Base-by-base conservation (phyloP, 495 filamentous ascomycete genomes). In the Hyaloscypha hepaticicola region DNA sequence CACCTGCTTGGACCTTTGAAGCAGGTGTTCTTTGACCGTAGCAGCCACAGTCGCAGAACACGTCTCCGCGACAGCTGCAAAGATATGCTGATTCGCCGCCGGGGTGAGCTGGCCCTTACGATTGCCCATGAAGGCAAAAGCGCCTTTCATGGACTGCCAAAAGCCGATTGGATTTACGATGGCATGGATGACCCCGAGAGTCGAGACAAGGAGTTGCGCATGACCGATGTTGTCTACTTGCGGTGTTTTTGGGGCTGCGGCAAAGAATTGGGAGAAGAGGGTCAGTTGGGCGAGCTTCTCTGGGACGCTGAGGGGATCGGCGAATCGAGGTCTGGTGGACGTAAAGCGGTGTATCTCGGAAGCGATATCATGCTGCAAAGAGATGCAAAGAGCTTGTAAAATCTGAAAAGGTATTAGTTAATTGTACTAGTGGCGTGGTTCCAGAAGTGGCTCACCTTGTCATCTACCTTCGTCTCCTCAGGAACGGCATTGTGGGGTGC, bases 91-190 rank as follows among this genome's bases (percentile, higher is more conserved):
- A 16, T 60, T 60, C 1, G 41, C 38, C 1, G 38, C 41, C 1
- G 58, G 58, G 7, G 58, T 60, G 0, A 60, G 25, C 24, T 60
- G 41, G 38, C 58, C 58, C 25, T 60, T 60, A 9, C 58, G 58
- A 41, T 60, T 60, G 1, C 58, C 58, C 2, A 60, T 5, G 28
- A 60, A 60, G 16, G 58, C n/a, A 31, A 60, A 60, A 12, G 24
- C 41, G 2, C 58, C 58, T 51, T 60, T 60, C 9, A 60, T 11
- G 1, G 58, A 49, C 21, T 60, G 58, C 58, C 58, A 60, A 22
- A 60, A 60, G 58, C 58, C 58, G 58, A 60, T 60, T 0, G 58
- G 58, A 38, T 60, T 60, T 12, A 38, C 45, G 58, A 60, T 51
- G 58, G 58, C 58, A 19, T 60, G 58, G n/a, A 60, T 51, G 26